A percentile compares a stretch with the other conserved stretches of the same genome.
These are phyloP conservation scores for Pseudophaeomoniella oleicola DNA, from an alignment of 2,329 filamentous ascomycete genomes.

Conservation along the genomic window DNA sequence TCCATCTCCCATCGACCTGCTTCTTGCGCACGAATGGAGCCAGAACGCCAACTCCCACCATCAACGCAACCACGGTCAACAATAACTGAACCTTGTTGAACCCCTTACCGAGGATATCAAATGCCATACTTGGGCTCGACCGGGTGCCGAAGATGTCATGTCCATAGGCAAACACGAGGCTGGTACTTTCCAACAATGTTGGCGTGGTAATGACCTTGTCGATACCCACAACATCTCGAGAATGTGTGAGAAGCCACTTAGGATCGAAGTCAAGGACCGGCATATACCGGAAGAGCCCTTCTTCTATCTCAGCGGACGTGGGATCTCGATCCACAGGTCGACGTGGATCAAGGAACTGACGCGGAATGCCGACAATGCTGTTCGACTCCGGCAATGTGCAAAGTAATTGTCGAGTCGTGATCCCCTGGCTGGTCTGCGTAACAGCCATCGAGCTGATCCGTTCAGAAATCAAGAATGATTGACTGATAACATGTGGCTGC, in stretches of 20 bases:
- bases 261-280: slow-evolving; percentile 74
- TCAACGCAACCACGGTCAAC: slow-evolving; percentile 67
- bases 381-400: slow-evolving; percentile 61
- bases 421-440: slow-evolving; percentile 82
- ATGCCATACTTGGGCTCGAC: slow-evolving; percentile 73
- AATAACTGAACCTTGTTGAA: slow-evolving; percentile 85
- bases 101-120: slow-evolving; percentile 83
- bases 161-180: slow-evolving; percentile 75
- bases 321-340: slow-evolving; percentile 76
- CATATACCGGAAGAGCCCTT: slow-evolving; percentile 64
- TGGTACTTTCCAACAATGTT: slow-evolving; percentile 80
- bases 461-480: slow-evolving; percentile 67
- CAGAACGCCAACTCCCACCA: slow-evolving; percentile 60
- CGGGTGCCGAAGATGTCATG: slow-evolving; percentile 74
- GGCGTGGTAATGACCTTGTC: slow-evolving; percentile 58
- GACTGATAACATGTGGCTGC: slow-evolving; percentile 62
- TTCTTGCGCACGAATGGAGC: slow-evolving; percentile 62
- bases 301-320: slow-evolving; percentile 62
- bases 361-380: slow-evolving; percentile 65
- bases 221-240: slow-evolving; percentile 66
- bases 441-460: slow-evolving; percentile 69
- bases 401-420: slow-evolving; percentile 69
- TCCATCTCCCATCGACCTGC: slow-evolving; percentile 11
- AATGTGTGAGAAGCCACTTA: slow-evolving; percentile 64
- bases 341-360: slow-evolving; percentile 66